Conservation (phyloP, 2,329 filamentous ascomycete genomes). For the Macroventuria anomochaeta region DNA sequence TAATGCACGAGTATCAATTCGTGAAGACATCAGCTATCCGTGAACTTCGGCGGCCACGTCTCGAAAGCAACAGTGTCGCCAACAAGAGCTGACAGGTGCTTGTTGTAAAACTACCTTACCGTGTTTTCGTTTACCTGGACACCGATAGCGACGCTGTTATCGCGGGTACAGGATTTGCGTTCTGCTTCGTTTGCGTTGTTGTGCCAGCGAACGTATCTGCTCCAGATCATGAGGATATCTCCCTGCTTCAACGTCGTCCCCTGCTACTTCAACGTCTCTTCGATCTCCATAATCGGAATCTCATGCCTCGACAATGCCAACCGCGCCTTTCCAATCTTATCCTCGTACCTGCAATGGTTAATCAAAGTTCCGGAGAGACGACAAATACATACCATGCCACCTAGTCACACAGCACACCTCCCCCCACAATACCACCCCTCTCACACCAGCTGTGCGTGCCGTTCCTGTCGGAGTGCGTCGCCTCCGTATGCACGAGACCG, state of each 20-base stretch:
- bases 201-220: constrained; percentile 56
- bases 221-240: constrained; percentile 46
- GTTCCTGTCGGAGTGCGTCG: constrained; percentile 30
- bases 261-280: constrained; percentile 41
- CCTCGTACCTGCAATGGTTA: constrained; percentile 31
- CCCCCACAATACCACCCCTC: constrained; percentile 44
- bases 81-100: constrained; percentile 45
- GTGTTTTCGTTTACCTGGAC: constrained; percentile 42
- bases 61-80: constrained; percentile 53
- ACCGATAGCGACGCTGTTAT: constrained; percentile 41
- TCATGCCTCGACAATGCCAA: constrained; percentile 37
- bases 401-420: constrained; percentile 45
- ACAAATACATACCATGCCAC: constrained; percentile 16
- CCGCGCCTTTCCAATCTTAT: constrained; percentile 37
- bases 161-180: constrained; percentile 42
- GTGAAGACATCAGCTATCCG: constrained; percentile 43
- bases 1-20: constrained; percentile 43
- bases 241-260: constrained; percentile 37
- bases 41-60: constrained; percentile 41
- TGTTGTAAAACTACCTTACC: constrained; percentile 48
- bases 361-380: not conserved
- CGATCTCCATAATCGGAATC: constrained; percentile 40
- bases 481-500: constrained; percentile 40
- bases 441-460: constrained; percentile 48
- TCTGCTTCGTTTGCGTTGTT: constrained; percentile 35